Evolutionary conservation across 2,329 filamentous ascomycete genomes (phyloP).

Genomic region (Botrytis cinerea): DNA sequence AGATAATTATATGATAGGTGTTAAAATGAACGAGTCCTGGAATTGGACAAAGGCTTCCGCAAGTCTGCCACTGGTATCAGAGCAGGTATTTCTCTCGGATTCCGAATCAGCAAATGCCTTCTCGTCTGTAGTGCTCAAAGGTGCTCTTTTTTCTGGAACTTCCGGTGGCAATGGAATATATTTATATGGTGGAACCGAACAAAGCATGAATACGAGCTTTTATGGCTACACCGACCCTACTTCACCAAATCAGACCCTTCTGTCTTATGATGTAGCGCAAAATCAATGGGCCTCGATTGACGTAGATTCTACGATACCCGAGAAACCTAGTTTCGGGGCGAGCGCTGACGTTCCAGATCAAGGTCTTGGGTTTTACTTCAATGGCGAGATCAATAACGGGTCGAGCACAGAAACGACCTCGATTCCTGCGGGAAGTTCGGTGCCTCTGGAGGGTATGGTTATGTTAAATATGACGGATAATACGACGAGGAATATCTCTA

Average conservation of each 20-base stretch:
- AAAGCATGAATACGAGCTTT: constrained; percentile 28
- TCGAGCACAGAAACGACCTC: constrained; percentile 13
- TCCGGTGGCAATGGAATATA: constrained; percentile 21
- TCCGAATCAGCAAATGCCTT: constrained; percentile 19
- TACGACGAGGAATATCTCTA: constrained; percentile 45
- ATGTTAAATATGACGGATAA: constrained; percentile 44
- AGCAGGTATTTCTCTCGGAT: constrained; percentile 20
- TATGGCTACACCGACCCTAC: constrained; percentile 18
- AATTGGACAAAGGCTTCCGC: constrained; percentile 24
- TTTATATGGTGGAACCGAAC: constrained; percentile 28
- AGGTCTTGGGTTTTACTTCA: constrained; percentile 32
- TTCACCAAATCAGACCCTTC: constrained; percentile 11
- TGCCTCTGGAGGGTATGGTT: constrained; percentile 44
- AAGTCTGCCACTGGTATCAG: constrained; percentile 17
- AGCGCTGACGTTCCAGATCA: constrained; percentile 25
- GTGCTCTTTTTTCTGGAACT: constrained; percentile 26
- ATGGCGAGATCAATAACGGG: constrained; percentile 28
- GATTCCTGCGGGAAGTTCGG: constrained; percentile 5
- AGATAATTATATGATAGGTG: constrained; percentile 27
- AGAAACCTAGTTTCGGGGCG: constrained; percentile 25
- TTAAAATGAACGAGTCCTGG: constrained; percentile 27
- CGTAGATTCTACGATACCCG: neutral
- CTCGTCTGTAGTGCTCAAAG: constrained; percentile 14
- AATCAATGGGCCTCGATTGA: constrained; percentile 13
- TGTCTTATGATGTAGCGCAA: constrained; percentile 17